Evolutionary conservation across 345 rosid species (phyloP).

Genomic region (Firmiana major): DNA sequence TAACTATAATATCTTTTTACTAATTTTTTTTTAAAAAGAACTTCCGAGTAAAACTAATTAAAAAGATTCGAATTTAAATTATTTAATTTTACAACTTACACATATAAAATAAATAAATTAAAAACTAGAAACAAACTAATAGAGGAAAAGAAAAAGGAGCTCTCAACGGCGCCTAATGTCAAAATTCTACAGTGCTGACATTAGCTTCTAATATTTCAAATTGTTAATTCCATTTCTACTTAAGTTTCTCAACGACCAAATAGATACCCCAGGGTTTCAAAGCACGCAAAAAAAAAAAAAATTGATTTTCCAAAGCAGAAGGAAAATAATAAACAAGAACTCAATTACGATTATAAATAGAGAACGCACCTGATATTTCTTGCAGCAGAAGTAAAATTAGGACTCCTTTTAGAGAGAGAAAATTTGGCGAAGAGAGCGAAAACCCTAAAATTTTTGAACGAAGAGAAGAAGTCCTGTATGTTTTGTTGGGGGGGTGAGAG

Average conservation of each 20-base stretch:
- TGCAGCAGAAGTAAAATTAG: not conserved
- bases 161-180: not conserved
- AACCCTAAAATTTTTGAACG: conserved; percentile 24
- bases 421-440: not conserved
- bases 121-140: not conserved
- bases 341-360: not conserved
- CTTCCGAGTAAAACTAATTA: not conserved
- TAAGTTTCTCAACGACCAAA: conserved; percentile 11
- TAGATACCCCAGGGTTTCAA: conserved; percentile 3
- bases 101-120: not conserved
- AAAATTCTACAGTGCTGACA: not conserved
- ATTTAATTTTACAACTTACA: not conserved
- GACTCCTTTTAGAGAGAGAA: not conserved
- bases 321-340: not conserved
- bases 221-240: conserved; percentile 5
- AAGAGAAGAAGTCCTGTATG: not conserved
- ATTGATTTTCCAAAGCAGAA: not conserved
- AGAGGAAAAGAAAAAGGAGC: not conserved
- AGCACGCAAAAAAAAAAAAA: not conserved
- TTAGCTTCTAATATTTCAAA: not conserved
- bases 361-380: not conserved
- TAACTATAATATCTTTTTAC: not conserved
- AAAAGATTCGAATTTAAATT: not conserved
- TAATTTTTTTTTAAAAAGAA: too few species aligned
- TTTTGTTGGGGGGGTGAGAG: not conserved